Evolutionary conservation across 2,329 filamentous ascomycete genomes (phyloP), one percentile per base, ranked within the genome.

Genomic region (Pseudogymnoascus verrucosus): DNA sequence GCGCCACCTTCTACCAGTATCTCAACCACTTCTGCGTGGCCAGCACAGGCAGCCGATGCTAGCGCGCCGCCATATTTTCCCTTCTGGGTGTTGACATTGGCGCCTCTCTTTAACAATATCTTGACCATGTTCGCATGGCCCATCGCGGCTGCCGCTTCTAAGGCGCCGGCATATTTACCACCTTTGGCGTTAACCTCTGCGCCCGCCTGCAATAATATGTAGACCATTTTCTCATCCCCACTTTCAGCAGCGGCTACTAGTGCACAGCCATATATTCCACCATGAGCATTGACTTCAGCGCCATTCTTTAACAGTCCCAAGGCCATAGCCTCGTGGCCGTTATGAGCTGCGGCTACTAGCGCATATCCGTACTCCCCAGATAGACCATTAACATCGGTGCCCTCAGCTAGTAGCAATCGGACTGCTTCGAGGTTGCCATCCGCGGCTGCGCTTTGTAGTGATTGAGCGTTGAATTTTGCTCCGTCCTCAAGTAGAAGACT

Each of bases 11-110:
- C 66, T 26, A 71, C 67, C 61, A 69, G 67, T 39, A 67, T 68
- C 2, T 64, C 65, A 11, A 68, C 66, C 3, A 60, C 0, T 77
- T 78, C 62, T 67, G 76, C 23, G 71, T 78, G 14, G 74, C 76
- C 4, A 26, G 14, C 10, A 8, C 5, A 36, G 21, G 60, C 19
- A 23, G 60, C 6, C 1, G 39, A 6, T 23, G 8, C 8, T 21
- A 44, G 21, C 10, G 19, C 19, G 23, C 21, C 23, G 19, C 16
- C 40, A 23, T 21, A 23, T 19, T 23, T 21, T 5, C 40, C 16
- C 21, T 16, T 40, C 14, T 40, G 23, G 26, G n/a, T 6, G 36
- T 61, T 44, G 11, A 42, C 12, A 12, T n/a, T 14, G 16, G 60
- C 60, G 11, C 31, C 36, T 8, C 14, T 19, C 14, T 61, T 11